Evolutionary conservation across 768 basidiomycete genomes (phyloP).

Genomic region (Suillus brevipes): DNA sequence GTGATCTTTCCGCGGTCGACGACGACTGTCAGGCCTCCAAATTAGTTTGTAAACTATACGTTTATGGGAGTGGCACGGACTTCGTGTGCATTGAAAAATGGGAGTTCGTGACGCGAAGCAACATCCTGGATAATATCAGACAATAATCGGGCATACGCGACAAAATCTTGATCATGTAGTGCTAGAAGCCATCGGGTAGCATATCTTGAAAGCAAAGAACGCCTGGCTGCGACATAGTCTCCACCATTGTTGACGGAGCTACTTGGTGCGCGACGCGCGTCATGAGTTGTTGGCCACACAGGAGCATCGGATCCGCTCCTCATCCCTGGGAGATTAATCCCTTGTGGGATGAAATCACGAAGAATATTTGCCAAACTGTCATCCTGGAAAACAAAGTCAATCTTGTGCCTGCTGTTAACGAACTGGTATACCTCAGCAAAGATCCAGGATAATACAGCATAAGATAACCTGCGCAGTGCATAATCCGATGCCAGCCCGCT

Average conservation of each 20-base stretch:
- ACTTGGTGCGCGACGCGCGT: constrained; percentile 34
- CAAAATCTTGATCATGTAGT: constrained; percentile 61
- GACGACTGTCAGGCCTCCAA: background rate
- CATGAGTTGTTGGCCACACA: constrained; percentile 54
- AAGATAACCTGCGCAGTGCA: constrained; percentile 59
- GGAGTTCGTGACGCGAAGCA: constrained; percentile 22
- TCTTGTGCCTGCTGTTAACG: background rate
- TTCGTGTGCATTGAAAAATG: background rate
- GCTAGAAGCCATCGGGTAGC: constrained; percentile 68
- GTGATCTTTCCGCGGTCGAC: constrained; percentile 38
- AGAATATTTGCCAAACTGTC: constrained; percentile 65
- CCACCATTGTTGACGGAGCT: constrained; percentile 59
- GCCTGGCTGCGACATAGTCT: constrained; percentile 65
- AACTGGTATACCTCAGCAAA: constrained; percentile 57
- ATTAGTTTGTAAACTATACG: background rate
- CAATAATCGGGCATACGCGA: constrained; percentile 50
- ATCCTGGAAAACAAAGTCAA: constrained; percentile 45
- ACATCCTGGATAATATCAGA: constrained; percentile 55
- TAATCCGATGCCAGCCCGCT: constrained; percentile 73
- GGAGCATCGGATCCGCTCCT: constrained; percentile 42
- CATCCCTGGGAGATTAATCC: constrained; percentile 63
- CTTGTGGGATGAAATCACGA: constrained; percentile 63
- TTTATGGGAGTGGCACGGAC: background rate
- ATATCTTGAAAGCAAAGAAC: constrained; percentile 54
- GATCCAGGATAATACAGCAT: constrained; percentile 66